Percentiles rank a stretch among this genome's conserved stretches.
These are phyloP conservation scores for Cairneyella variabilis DNA, from an alignment of 495 filamentous ascomycete species.

Conservation along the genomic window DNA sequence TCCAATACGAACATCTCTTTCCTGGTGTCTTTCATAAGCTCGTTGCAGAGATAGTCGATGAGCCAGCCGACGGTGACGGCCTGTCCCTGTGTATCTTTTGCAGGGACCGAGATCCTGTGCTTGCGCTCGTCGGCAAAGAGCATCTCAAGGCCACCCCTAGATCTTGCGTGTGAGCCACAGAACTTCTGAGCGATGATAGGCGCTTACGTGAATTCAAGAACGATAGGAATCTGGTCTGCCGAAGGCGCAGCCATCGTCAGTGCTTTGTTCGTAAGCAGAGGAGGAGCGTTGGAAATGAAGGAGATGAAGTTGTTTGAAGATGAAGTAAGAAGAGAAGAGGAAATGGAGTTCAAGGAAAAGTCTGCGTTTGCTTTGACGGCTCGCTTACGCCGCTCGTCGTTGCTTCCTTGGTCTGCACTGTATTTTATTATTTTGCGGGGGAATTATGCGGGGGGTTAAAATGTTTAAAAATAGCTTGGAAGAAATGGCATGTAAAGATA, in stretches of 20 bases:
- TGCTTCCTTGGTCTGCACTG: background rate
- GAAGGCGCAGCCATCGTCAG: constrained; percentile 12
- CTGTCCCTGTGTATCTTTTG: constrained; percentile 50
- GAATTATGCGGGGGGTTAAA: background rate
- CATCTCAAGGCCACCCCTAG: constrained; percentile 85
- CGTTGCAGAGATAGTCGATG: constrained; percentile 73
- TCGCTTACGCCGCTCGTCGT: constrained; percentile 10
- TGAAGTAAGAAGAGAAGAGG: background rate
- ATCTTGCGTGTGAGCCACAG: constrained; percentile 5
- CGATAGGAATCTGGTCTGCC: constrained; percentile 31
- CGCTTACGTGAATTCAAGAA: constrained; percentile 73
- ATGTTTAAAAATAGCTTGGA: too few relatives aligned
- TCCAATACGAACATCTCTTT: constrained; percentile 89
- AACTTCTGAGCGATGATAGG: background rate
- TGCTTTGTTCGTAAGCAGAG: too few relatives aligned
- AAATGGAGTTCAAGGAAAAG: too few relatives aligned
- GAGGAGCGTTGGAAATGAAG: background rate
- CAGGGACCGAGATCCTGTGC: constrained; percentile 65
- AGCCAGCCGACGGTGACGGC: constrained; percentile 71
- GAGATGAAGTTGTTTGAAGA: background rate
- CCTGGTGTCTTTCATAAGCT: constrained; percentile 80
- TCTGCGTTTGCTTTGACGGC: background rate
- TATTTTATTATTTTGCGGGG: constrained; percentile 4
- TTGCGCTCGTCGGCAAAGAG: constrained; percentile 80
- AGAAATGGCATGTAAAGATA: too few relatives aligned